phyloP scores from a whole-genome alignment of 2,329 filamentous ascomycete species.

The Fusarium heterosporum region DNA sequence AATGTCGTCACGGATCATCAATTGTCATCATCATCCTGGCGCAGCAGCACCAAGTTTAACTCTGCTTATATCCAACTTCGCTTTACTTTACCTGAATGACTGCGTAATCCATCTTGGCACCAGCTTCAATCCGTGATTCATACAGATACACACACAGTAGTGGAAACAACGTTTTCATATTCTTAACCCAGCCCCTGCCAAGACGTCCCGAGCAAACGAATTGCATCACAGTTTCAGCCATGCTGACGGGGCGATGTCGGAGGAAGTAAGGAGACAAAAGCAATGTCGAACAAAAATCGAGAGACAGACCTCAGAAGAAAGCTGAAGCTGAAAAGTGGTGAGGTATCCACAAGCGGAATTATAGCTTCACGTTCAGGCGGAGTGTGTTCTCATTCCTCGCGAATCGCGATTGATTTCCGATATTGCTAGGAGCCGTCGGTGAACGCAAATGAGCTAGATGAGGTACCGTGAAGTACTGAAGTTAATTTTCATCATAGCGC shows the following conservation, averaged over 20 bases:
- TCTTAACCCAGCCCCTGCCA: slow-evolving; percentile 41
- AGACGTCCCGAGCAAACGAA: slow-evolving; percentile 29
- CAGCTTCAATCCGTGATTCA: neutral
- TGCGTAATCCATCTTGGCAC: slow-evolving; percentile 28
- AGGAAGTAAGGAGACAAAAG: neutral
- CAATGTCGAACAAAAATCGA: slow-evolving; percentile 1
- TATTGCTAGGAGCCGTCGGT: slow-evolving; percentile 17
- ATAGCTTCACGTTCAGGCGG: slow-evolving; percentile 20
- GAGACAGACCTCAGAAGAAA: neutral
- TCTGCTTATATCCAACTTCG: slow-evolving; percentile 3
- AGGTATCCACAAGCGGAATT: slow-evolving; percentile 14
- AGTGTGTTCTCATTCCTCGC: slow-evolving; percentile 27
- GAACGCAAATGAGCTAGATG: slow-evolving; percentile 5
- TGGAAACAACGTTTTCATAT: slow-evolving; percentile 14
- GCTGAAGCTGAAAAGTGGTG: slow-evolving; percentile 11
- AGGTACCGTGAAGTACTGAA: slow-evolving; percentile 23
- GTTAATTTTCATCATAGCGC: slow-evolving; percentile 21
- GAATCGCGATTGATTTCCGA: slow-evolving; percentile 14
- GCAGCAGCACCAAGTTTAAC: slow-evolving; percentile 19
- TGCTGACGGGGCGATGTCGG: slow-evolving; percentile 11
- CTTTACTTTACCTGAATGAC: slow-evolving; percentile 7
- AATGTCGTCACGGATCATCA: slow-evolving; percentile 37
- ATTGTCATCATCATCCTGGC: slow-evolving; percentile 33
- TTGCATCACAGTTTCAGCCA: slow-evolving; percentile 40
- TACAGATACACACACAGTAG: neutral